Conservation (phyloP, 176 grass and related monocot species). For the Rhynchospora breviuscula region DNA sequence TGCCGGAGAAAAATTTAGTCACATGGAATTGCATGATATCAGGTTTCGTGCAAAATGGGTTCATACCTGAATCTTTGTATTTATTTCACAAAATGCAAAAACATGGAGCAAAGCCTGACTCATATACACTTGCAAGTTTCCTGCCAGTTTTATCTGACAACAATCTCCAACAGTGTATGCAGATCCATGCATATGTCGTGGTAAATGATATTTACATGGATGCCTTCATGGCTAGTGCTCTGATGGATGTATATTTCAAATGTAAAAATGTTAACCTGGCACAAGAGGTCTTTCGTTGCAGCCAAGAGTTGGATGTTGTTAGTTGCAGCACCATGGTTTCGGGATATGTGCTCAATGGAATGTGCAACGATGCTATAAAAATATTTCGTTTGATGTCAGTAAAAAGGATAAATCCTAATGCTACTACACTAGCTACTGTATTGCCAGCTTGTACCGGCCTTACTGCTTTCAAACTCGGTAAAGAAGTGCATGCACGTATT, state of each 20-base stretch:
- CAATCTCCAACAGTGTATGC: conserved; percentile 52
- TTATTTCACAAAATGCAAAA: conserved; percentile 63
- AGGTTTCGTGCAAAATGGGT: conserved; percentile 67
- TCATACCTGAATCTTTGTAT: conserved; percentile 42
- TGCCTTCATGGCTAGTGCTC: conserved; percentile 78
- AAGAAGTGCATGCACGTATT: conserved; percentile 61
- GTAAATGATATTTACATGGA: conserved; percentile 50
- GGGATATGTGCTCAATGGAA: conserved; percentile 72
- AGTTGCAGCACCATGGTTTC: conserved; percentile 78
- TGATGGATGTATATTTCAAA: conserved; percentile 85
- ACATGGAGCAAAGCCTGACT: conserved; percentile 46
- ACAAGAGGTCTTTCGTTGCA: conserved; percentile 53
- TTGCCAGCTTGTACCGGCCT: conserved; percentile 63
- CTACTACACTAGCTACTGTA: conserved; percentile 48
- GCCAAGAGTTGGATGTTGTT: conserved; percentile 57
- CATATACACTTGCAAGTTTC: conserved; percentile 62
- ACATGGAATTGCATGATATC: conserved; percentile 84
- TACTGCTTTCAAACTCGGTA: conserved; percentile 51
- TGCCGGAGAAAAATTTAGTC: conserved; percentile 51
- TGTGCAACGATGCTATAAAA: conserved; percentile 45
- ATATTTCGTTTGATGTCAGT: conserved; percentile 54
- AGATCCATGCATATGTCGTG: conserved; percentile 70
- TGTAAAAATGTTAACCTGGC: conserved; percentile 60
- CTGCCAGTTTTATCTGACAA: conserved; percentile 58
- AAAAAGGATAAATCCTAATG: conserved; percentile 58